Evolutionary conservation across 345 rosid genomes (phyloP), one percentile per base, ranked within the genome.

Genomic region (Hibiscus trionum): DNA sequence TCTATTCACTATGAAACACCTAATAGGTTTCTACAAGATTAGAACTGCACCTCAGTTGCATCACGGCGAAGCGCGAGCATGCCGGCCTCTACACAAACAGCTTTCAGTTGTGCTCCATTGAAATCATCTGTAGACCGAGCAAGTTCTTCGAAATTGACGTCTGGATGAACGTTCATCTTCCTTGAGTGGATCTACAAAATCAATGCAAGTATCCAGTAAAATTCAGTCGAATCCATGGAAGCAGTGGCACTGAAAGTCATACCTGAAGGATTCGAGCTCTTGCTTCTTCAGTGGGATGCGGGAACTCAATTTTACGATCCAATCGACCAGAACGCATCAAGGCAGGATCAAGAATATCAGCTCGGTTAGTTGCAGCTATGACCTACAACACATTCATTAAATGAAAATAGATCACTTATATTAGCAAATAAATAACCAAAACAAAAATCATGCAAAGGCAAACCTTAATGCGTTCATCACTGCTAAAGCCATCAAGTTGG

Each of bases 51-150:
- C 91, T 96, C 99, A 11, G 99, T 96, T 15, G 96, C 99, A 84
- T 96, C 98, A 0, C 99, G 96, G 11, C 98, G 95, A 26, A 96
- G 99, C 24, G 99, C 99, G 21, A 93, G 86, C 99, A 96, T 96
- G 62, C 99, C 99, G n/a, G 99, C 99, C 80, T 96, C 99, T 19
- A 96, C 98, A 77, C 99, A 93, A 10, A 96, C 99, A 64, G 99
- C 98, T 81, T 96, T 96, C 46, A 93, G 88, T 67, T 96, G 99
- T 65, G 99, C 99, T 33, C 99, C 99, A 72, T 96, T 96, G 81
- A 96, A 93, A 70, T 96, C 99, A 76, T 93, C 99, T 0, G 99
- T 96, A 4, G 99, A 93, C 57, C 98, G 88, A 74, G 99, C 99
- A 26, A 96, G 93, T 84, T 96, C 99, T 81, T 96, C 98, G 49